phyloP scores from a whole-genome alignment of 75 land plant genomes.

The Azolla pinnata region DNA sequence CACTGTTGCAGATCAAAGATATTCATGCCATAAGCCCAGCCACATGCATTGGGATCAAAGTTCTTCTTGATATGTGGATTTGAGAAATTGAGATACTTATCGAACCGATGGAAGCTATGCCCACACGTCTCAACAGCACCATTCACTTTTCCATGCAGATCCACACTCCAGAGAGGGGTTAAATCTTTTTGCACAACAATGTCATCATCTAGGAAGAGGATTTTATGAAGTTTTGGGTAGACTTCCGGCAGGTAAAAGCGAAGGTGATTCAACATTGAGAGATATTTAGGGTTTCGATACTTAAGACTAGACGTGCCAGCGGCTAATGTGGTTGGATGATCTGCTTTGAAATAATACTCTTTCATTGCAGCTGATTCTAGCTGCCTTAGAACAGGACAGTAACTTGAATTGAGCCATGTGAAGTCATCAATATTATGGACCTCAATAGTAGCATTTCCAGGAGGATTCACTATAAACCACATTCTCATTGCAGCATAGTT shows the following conservation, averaged over 20 bases:
- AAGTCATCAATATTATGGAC: constrained; percentile 63
- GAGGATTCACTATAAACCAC: constrained; percentile 61
- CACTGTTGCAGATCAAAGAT: constrained; percentile 76
- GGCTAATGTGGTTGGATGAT: constrained; percentile 42
- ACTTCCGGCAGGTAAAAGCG: constrained; percentile 83
- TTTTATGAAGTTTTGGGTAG: constrained; percentile 76
- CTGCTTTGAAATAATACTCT: constrained; percentile 59
- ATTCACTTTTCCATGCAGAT: constrained; percentile 80
- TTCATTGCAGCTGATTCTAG: constrained; percentile 67
- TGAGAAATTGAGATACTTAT: constrained; percentile 83
- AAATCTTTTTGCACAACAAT: constrained; percentile 77
- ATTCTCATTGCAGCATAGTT: constrained; percentile 63
- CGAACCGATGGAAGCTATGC: constrained; percentile 81
- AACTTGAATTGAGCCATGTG: constrained; percentile 57
- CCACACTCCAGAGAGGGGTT: constrained; percentile 58
- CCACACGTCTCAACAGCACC: constrained; percentile 95
- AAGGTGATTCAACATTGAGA: constrained; percentile 85
- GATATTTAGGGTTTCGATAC: constrained; percentile 83
- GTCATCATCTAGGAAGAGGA: constrained; percentile 85
- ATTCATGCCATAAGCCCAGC: constrained; percentile 96
- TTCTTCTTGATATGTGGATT: constrained; percentile 68
- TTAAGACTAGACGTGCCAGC: constrained; percentile 58
- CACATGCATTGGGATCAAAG: constrained; percentile 81
- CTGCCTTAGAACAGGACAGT: constrained; percentile 54
- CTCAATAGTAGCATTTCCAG: constrained; percentile 50